Conservation (phyloP, 805 yeast genomes). For the Suhomyces sp. region DNA sequence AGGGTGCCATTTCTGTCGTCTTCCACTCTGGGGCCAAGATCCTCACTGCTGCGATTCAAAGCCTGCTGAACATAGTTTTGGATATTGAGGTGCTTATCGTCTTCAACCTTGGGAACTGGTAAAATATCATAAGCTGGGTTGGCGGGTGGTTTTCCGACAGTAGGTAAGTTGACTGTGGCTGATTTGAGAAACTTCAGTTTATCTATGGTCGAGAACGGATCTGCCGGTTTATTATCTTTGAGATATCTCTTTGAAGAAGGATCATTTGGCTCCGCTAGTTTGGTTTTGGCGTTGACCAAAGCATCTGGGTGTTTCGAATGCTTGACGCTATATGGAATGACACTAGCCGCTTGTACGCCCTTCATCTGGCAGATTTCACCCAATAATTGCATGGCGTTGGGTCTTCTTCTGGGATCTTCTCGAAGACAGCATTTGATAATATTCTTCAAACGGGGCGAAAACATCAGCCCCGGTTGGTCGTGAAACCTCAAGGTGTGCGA, state of each 20-base stretch:
- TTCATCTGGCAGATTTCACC: constrained; percentile 67
- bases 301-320: not conserved
- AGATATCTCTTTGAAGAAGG: not conserved
- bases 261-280: not conserved
- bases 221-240: constrained; percentile 14
- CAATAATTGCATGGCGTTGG: constrained; percentile 67
- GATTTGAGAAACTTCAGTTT: constrained; percentile 29
- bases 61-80: constrained; percentile 34
- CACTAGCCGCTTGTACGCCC: constrained; percentile 41
- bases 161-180: constrained; percentile 6
- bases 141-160: constrained; percentile 1
- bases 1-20: constrained; percentile 24
- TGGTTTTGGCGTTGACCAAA: not conserved
- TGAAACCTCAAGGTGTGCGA: constrained; percentile 42
- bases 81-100: constrained; percentile 13
- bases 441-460: constrained; percentile 61
- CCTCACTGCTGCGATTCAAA: constrained; percentile 25
- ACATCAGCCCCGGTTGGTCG: constrained; percentile 48
- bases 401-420: constrained; percentile 68
- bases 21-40: constrained; percentile 5
- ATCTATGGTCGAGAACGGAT: constrained; percentile 45
- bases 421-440: constrained; percentile 59
- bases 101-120: not conserved
- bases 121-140: constrained; percentile 6
- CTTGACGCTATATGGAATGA: constrained; percentile 38